phyloP scores from a whole-genome alignment of 176 grass and related monocot genomes.

The Luzula sylvatica region DNA sequence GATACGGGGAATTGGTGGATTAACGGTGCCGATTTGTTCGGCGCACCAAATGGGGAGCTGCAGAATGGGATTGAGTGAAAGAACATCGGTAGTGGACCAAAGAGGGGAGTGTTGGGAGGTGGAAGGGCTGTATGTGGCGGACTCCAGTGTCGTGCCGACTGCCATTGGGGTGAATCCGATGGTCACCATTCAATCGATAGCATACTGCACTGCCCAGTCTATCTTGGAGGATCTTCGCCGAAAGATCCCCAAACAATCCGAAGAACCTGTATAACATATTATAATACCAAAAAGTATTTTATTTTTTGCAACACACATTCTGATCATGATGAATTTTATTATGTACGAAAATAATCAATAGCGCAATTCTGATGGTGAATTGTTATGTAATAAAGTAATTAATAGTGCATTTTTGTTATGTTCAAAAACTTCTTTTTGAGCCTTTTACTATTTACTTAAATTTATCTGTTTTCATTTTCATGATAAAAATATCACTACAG shows the following conservation, averaged over 20 bases:
- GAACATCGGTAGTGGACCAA: constrained; percentile 36
- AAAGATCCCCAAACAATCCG: constrained; percentile 13
- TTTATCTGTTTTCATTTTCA: too few relatives aligned
- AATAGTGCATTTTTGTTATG: too few relatives aligned
- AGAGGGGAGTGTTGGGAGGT: constrained; percentile 79
- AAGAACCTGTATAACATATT: too few relatives aligned
- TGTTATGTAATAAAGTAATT: too few relatives aligned
- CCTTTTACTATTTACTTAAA: too few relatives aligned
- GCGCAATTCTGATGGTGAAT: too few relatives aligned
- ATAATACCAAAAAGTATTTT: too few relatives aligned
- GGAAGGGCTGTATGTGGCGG: constrained; percentile 62
- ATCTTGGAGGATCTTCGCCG: constrained; percentile 24
- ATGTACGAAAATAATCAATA: too few relatives aligned
- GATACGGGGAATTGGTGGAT: not conserved
- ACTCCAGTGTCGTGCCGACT: constrained; percentile 55
- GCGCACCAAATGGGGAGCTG: constrained; percentile 96
- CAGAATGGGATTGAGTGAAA: constrained; percentile 40
- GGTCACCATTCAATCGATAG: constrained; percentile 74
- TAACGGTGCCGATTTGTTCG: constrained; percentile 35
- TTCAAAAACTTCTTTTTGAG: too few relatives aligned
- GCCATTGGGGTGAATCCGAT: constrained; percentile 87
- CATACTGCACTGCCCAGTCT: constrained; percentile 51
- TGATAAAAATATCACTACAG: too few relatives aligned
- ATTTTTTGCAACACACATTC: too few relatives aligned
- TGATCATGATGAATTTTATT: too few relatives aligned